phyloP scores from a whole-genome alignment of 2,329 filamentous ascomycete genomes.

The Xylaria sp. region DNA sequence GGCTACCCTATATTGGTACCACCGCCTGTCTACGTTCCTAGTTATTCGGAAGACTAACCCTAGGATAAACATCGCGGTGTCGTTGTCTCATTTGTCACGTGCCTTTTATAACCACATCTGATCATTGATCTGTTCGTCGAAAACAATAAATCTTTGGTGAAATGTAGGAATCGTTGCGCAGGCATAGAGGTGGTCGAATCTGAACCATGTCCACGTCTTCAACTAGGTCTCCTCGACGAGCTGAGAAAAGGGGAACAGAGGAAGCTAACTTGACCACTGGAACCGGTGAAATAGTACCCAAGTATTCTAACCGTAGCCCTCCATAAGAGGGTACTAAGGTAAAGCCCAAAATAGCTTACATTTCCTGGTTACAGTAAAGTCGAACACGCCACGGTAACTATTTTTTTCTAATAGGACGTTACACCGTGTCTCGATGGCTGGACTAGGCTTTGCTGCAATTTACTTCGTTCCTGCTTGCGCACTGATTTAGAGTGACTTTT shows the following conservation, averaged over 20 bases:
- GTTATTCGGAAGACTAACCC: background rate
- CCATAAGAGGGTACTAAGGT: too few species aligned
- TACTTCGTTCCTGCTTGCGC: too few species aligned
- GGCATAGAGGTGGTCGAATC: background rate
- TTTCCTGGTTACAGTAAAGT: too few species aligned
- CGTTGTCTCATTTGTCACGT: slow-evolving; percentile 8
- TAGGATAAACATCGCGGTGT: background rate
- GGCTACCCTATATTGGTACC: background rate
- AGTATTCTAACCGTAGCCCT: background rate
- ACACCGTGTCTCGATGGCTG: too few species aligned
- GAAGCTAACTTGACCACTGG: background rate
- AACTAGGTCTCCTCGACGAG: background rate
- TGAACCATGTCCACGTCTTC: background rate
- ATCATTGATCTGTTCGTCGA: background rate
- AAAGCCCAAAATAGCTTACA: too few species aligned
- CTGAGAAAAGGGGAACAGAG: background rate
- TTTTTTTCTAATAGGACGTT: too few species aligned
- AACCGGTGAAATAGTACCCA: background rate
- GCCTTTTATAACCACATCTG: background rate
- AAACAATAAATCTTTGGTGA: background rate
- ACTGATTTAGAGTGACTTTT: too few species aligned
- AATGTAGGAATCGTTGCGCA: background rate
- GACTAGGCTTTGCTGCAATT: too few species aligned
- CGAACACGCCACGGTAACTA: too few species aligned
- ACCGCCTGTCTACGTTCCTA: background rate